Percentiles rank a stretch among this genome's conserved stretches.
phyloP scores from a whole-genome alignment of 2,329 filamentous ascomycete species.

The Colletotrichum neosansevieriae region DNA sequence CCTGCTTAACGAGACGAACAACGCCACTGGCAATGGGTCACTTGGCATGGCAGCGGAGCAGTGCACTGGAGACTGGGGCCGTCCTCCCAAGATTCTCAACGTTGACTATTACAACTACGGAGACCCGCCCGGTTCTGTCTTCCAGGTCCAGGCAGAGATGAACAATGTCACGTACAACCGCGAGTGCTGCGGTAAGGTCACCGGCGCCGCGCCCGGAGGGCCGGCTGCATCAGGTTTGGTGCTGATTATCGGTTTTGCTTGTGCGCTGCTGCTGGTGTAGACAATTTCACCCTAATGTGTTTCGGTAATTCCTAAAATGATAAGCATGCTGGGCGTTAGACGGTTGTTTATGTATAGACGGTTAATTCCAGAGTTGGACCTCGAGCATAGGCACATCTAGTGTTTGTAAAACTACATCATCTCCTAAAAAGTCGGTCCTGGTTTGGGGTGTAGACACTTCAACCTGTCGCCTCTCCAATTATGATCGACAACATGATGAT shows the following conservation, averaged over 20 bases:
- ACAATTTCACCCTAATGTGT: background rate
- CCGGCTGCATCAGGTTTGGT: conserved; percentile 15
- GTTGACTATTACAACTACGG: conserved; percentile 89
- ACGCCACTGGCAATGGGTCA: conserved; percentile 72
- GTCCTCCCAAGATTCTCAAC: conserved; percentile 81
- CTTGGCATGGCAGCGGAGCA: conserved; percentile 73
- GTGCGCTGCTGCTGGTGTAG: conserved; percentile 32
- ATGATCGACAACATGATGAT: too few species aligned
- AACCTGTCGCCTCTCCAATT: too few species aligned
- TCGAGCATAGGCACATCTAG: too few species aligned
- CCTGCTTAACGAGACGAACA: conserved; percentile 79
- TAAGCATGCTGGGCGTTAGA: conserved; percentile 31
- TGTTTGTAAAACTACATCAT: too few species aligned
- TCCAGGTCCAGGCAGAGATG: conserved; percentile 75
- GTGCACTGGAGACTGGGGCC: conserved; percentile 72
- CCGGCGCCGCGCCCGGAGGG: conserved; percentile 40
- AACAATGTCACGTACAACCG: conserved; percentile 80
- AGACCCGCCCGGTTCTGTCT: conserved; percentile 76
- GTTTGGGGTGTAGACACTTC: too few species aligned
- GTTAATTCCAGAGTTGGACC: background rate
- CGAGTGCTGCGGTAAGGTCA: conserved; percentile 65
- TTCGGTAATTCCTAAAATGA: conserved; percentile 14
- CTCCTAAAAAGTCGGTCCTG: too few species aligned
- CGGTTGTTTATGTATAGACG: conserved; percentile 19
- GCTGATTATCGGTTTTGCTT: conserved; percentile 24